phyloP scores from a whole-genome alignment of 768 basidiomycete genomes.

The Trametes maxima region DNA sequence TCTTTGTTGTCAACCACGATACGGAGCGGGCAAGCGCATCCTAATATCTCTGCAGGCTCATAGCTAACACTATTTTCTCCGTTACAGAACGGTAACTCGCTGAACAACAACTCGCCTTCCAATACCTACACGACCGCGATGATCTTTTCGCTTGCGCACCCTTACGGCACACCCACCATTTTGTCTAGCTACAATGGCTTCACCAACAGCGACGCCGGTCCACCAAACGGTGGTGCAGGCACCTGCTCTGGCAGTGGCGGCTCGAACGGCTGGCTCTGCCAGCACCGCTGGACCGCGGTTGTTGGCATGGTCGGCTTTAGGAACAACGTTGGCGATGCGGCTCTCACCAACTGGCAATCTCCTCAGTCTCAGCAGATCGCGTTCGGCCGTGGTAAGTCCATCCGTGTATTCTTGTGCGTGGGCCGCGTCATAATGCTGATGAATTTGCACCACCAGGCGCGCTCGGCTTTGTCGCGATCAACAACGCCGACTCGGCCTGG shows the following conservation, averaged over 20 bases:
- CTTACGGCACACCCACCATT: conserved; percentile 67
- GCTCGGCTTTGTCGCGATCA: conserved; percentile 65
- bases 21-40: conserved; percentile 54
- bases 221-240: conserved; percentile 61
- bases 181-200: conserved; percentile 59
- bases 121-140: conserved; percentile 63
- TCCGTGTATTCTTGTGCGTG: neutral
- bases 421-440: neutral
- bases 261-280: conserved; percentile 64
- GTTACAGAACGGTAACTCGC: conserved; percentile 49
- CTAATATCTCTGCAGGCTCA: neutral
- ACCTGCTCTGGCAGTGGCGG: conserved; percentile 55
- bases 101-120: conserved; percentile 62
- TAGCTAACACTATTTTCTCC: neutral
- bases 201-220: conserved; percentile 52
- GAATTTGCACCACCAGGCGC: conserved; percentile 40
- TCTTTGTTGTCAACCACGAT: conserved; percentile 72
- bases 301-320: conserved; percentile 64
- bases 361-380: conserved; percentile 63
- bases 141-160: conserved; percentile 67
- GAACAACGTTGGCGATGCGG: conserved; percentile 54
- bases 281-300: conserved; percentile 61
- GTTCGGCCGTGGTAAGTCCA: conserved; percentile 57
- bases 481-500: conserved; percentile 63
- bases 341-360: conserved; percentile 59